Evolutionary conservation across 805 yeast species (phyloP).

Genomic region (Ogataea corticis): DNA sequence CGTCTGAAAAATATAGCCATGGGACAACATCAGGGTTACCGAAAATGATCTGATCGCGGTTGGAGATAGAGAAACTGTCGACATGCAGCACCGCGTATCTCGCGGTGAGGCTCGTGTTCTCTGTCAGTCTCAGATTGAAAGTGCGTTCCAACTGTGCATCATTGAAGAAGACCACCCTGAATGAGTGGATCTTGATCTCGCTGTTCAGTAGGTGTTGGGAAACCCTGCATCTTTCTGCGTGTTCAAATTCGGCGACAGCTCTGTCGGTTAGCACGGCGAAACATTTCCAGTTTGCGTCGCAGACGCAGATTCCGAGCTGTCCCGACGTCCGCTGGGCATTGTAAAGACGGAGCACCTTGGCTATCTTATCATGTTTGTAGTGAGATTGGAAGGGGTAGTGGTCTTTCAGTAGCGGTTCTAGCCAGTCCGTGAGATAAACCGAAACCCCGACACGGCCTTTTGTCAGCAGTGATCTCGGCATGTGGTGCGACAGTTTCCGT

Average conservation of each 20-base stretch:
- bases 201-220: conserved; percentile 17
- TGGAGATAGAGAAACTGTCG: conserved; percentile 16
- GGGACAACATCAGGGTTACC: conserved; percentile 16
- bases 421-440: conserved; percentile 1
- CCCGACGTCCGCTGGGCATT: conserved; percentile 1
- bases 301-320: conserved; percentile 16
- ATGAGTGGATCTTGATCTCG: conserved; percentile 15
- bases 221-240: conserved; percentile 18
- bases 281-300: conserved; percentile 21
- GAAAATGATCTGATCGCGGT: conserved; percentile 23
- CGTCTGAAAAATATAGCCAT: conserved; percentile 15
- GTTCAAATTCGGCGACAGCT: conserved; percentile 21
- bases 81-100: conserved; percentile 21
- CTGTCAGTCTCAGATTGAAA: conserved; percentile 9
- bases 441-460: neutral
- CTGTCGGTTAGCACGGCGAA: conserved; percentile 15
- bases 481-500: neutral
- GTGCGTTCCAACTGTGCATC: conserved; percentile 11
- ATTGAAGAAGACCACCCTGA: conserved; percentile 14
- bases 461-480: conserved; percentile 1
- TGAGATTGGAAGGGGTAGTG: conserved; percentile 3
- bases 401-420: neutral
- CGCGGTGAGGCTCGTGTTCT: conserved; percentile 3
- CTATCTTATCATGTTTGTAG: conserved; percentile 1
- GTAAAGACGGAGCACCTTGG: conserved; percentile 17